These are phyloP conservation scores for Monosporascus sp. DNA, from an alignment of 2,329 filamentous ascomycete genomes.

Conservation along the genomic window DNA sequence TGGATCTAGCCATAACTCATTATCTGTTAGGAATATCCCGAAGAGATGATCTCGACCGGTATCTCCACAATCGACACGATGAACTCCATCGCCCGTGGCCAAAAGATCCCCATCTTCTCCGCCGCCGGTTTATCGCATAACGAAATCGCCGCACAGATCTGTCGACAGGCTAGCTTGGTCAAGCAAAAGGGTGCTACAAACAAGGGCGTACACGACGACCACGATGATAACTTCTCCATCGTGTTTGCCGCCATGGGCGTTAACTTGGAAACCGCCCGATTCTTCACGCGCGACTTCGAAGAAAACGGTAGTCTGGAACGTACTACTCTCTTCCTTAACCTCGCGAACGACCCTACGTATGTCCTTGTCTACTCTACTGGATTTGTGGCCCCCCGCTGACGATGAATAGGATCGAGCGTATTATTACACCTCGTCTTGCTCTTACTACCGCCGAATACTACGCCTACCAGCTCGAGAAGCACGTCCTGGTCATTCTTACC, in stretches of 20 bases:
- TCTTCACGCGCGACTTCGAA: conserved; percentile 98
- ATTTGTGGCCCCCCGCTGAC: conserved; percentile 11
- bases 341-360: conserved; percentile 97
- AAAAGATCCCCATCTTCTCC: conserved; percentile 99
- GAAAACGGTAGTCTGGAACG: conserved; percentile 99
- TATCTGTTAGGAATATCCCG: conserved; percentile 75
- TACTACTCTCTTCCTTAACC: conserved; percentile 94
- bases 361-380: conserved; percentile 28
- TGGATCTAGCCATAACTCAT: conserved; percentile 11
- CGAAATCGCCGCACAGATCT: conserved; percentile 98
- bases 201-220: conserved; percentile 92
- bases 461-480: conserved; percentile 99
- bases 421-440: conserved; percentile 97
- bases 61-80: conserved; percentile 99
- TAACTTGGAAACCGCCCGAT: conserved; percentile 96
- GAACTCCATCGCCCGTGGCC: conserved; percentile 95
- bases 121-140: conserved; percentile 97
- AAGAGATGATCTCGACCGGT: conserved; percentile 99
- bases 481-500: conserved; percentile 97
- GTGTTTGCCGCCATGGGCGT: conserved; percentile 99
- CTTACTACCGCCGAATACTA: conserved; percentile 99
- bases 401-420: conserved; percentile 81
- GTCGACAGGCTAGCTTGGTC: conserved; percentile 91
- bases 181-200: conserved; percentile 71
- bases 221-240: conserved; percentile 99